A percentile compares a stretch with the other conserved stretches of the same genome.
Conservation (phyloP, 2,329 filamentous ascomycete genomes). For the Fusarium fracticaudum region DNA sequence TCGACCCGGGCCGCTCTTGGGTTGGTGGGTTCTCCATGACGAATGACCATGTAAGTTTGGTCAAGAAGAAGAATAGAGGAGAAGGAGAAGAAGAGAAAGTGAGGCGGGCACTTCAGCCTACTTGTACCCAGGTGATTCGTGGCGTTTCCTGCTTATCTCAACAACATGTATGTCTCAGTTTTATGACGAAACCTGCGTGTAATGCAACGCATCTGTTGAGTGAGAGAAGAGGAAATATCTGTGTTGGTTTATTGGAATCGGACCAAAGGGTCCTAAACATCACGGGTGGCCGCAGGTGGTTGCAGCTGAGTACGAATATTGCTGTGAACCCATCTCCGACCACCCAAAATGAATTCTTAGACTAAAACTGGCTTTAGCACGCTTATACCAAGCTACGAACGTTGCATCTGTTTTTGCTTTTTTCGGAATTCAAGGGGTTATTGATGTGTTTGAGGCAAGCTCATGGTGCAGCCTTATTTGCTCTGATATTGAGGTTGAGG, state of each 20-base stretch:
- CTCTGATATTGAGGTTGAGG: background rate
- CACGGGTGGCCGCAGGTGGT: background rate
- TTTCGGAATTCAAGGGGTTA: background rate
- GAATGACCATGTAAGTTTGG: background rate
- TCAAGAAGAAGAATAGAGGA: background rate
- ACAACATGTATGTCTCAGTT: background rate
- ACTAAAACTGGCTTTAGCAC: background rate
- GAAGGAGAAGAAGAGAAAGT: background rate
- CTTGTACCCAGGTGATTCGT: background rate
- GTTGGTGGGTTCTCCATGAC: conserved; percentile 22
- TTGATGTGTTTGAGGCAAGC: background rate
- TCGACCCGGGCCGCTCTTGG: conserved; percentile 46
- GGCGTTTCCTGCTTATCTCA: background rate
- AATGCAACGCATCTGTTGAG: background rate
- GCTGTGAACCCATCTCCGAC: background rate
- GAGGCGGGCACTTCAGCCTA: background rate
- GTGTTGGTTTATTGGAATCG: background rate
- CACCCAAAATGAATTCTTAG: background rate
- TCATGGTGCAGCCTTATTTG: background rate
- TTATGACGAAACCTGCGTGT: background rate
- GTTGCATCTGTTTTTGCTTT: background rate
- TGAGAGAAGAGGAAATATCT: background rate
- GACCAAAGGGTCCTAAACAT: background rate
- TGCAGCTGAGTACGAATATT: background rate
- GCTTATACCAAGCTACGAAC: background rate